A percentile compares a stretch with the other conserved stretches of the same genome.
Conservation (phyloP, 2,329 filamentous ascomycete species). For the Cladosporium sp. region DNA sequence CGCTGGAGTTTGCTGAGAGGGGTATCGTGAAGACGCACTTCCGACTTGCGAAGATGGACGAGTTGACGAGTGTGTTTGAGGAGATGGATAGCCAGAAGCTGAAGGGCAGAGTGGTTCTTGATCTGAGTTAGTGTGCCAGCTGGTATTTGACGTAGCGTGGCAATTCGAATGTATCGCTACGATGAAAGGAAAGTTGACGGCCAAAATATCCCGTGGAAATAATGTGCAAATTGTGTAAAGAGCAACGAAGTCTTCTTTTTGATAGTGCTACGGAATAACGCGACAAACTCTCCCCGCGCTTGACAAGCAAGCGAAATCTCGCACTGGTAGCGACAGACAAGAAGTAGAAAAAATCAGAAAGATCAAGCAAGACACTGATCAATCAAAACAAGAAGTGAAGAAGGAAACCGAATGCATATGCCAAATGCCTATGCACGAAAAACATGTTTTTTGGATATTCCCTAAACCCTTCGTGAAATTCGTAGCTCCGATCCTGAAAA, state of each 20-base stretch:
- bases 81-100: slow-evolving; percentile 50
- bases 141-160: background rate
- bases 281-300: slow-evolving; percentile 2
- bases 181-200: background rate
- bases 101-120: slow-evolving; percentile 52
- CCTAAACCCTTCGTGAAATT: slow-evolving; percentile 18
- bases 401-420: background rate
- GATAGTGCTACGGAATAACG: slow-evolving; percentile 1
- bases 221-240: background rate
- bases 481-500: slow-evolving; percentile 7
- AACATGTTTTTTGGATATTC: background rate
- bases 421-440: background rate
- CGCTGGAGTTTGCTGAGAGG: slow-evolving; percentile 48
- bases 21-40: slow-evolving; percentile 53
- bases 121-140: slow-evolving; percentile 36
- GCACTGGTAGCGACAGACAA: slow-evolving; percentile 17
- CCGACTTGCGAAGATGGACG: slow-evolving; percentile 50
- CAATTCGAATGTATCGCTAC: background rate
- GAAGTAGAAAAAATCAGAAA: slow-evolving; percentile 1
- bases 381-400: background rate
- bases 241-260: background rate
- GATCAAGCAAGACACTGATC: background rate
- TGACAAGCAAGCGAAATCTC: background rate
- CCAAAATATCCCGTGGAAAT: too few species aligned
- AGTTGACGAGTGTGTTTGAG: slow-evolving; percentile 49